Evolutionary conservation across 805 yeast species (phyloP), one percentile per base, ranked within the genome.

Genomic region (Candida insectalens): DNA sequence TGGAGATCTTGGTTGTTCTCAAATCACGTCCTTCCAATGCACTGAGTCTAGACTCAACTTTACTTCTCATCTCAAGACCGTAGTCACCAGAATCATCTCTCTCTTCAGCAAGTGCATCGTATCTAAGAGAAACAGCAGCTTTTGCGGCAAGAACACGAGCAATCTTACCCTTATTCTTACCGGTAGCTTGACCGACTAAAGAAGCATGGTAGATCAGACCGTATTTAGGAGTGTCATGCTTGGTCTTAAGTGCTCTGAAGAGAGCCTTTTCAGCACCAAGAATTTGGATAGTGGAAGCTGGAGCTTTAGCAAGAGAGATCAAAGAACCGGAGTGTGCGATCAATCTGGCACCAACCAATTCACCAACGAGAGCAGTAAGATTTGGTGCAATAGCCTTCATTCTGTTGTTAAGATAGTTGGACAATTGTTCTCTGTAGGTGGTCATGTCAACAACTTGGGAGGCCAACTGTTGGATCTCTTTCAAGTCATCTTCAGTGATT

Each of bases 311-410:
- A 51, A 92, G 71, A 38, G 94, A 84, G 51, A 88, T 79, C 51
- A 92, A 69, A 47, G 95, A 83, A 53, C 98, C 98, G 35, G 97
- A 79, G 60, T 92, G 98, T 28, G 98, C 92, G 59, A 92, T 92
- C 57, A 92, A 74, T 66, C 98, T 77, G 41, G 98, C 98, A 63
- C 98, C 98, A 32, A 92, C 94, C 48, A 92, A 76, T 68, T 92
- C 98, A 56, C 98, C 98, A 43, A 92, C 95, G 49, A 92, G 73
- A 32, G 92, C 80, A 33, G 96, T 87, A 57, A 89, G 71, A 63
- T 92, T 92, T 58, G 98, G 98, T 43, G 98, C 98, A 67, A 92
- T 89, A 33, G 97, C 96, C 65, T 84, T 87, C 98, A 92, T 92
- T 69, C 97, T 83, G 40, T 94, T 73, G 27, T 83, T 72, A 52